Evolutionary conservation across 805 yeast genomes (phyloP).

Genomic region (Wickerhamomyces bovis): DNA sequence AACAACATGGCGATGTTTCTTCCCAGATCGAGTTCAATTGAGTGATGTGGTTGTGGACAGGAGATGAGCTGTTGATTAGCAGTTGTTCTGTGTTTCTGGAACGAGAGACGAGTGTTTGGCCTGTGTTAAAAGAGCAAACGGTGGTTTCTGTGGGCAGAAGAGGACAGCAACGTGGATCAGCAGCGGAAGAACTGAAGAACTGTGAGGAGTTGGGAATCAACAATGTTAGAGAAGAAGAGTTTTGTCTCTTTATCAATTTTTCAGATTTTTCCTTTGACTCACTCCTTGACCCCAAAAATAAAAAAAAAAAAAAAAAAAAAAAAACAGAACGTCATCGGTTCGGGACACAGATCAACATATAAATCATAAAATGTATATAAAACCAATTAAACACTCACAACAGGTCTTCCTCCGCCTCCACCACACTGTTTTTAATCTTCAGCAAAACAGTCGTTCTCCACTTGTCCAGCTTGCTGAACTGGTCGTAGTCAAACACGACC

Average conservation of each 20-base stretch:
- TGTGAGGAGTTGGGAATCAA: too few species aligned
- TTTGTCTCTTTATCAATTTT: not conserved
- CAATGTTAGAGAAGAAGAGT: too few species aligned
- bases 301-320: not conserved
- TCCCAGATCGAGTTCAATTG: not conserved
- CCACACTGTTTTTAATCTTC: slow-evolving; percentile 70
- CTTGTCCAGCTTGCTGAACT: slow-evolving; percentile 80
- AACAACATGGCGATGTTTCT: slow-evolving; percentile 15
- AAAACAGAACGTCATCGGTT: not conserved
- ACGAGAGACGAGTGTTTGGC: too few species aligned
- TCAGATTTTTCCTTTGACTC: not conserved
- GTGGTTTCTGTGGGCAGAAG: not conserved
- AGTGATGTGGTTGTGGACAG: too few species aligned
- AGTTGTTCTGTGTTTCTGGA: not conserved
- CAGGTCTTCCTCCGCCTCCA: slow-evolving; percentile 65
- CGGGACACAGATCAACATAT: not conserved
- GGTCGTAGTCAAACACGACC: slow-evolving; percentile 77
- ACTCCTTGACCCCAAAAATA: too few species aligned
- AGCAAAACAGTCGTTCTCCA: slow-evolving; percentile 83
- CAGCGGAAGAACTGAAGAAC: too few species aligned
- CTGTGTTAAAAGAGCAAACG: too few species aligned
- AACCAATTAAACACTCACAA: slow-evolving; percentile 10
- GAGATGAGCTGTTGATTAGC: not conserved
- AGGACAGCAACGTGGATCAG: not conserved
- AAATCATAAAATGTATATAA: not conserved